Percentiles rank a stretch among this genome's conserved stretches.
phyloP scores from a whole-genome alignment of 2,329 filamentous ascomycete genomes.

The Plenodomus biglobosus region DNA sequence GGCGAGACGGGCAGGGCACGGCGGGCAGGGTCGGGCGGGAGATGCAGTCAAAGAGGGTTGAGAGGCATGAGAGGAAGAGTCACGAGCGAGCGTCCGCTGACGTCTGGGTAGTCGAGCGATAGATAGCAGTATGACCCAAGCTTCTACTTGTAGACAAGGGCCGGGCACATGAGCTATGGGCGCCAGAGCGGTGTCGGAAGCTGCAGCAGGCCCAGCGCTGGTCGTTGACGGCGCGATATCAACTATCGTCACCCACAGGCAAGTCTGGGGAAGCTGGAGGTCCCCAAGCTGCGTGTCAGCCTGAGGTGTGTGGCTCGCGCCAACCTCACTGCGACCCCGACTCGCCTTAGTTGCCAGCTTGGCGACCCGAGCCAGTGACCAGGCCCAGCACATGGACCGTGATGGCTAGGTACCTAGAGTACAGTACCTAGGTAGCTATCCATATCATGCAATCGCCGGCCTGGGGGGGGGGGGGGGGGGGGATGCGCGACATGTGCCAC shows the following conservation, averaged over 20 bases:
- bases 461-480: no score
- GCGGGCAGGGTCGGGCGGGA: constrained; percentile 3
- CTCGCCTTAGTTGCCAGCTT: constrained; percentile 11
- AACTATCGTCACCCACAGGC: constrained; percentile 11
- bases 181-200: constrained; percentile 14
- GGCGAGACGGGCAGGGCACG: background rate
- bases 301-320: constrained; percentile 5
- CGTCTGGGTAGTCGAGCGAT: background rate
- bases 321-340: background rate
- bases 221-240: constrained; percentile 16
- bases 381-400: no score
- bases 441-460: no score
- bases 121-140: constrained; percentile 14
- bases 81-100: constrained; percentile 32
- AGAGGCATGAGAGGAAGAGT: constrained; percentile 25
- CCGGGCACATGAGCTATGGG: constrained; percentile 4
- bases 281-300: constrained; percentile 12
- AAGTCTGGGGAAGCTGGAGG: constrained; percentile 28
- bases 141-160: constrained; percentile 22
- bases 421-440: no score
- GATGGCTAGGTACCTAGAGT: no score
- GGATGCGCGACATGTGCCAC: no score
- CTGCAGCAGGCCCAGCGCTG: constrained; percentile 13
- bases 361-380: background rate
- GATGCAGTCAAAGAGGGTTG: constrained; percentile 27